Evolutionary conservation across 2,329 filamentous ascomycete species (phyloP).

Genomic region (Aspergillus jensenii): DNA sequence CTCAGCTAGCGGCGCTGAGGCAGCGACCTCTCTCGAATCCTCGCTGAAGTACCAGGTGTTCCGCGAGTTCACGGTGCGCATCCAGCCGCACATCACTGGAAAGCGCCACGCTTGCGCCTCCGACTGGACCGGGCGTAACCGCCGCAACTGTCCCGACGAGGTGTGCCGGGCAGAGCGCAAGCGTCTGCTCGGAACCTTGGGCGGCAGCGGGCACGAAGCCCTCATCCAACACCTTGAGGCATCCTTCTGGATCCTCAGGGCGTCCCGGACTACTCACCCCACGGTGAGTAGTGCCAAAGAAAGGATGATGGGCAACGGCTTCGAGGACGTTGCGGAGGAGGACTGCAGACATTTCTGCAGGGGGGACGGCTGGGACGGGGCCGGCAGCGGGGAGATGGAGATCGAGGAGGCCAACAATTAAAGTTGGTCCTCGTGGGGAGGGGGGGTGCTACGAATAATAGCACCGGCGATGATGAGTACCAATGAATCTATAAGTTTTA

Average conservation of each 20-base stretch:
- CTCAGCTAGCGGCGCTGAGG: background rate
- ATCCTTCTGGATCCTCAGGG: conserved; percentile 32
- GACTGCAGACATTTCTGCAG: conserved; percentile 30
- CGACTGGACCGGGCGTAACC: conserved; percentile 31
- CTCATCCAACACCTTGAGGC: conserved; percentile 25
- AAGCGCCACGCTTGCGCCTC: conserved; percentile 32
- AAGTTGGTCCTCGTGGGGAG: background rate
- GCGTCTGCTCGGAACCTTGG: conserved; percentile 17
- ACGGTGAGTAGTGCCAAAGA: conserved; percentile 17
- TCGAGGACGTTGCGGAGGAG: conserved; percentile 22
- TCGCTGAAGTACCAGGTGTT: conserved; percentile 26
- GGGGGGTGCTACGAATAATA: background rate
- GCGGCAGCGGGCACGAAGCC: conserved; percentile 17
- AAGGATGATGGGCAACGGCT: conserved; percentile 31
- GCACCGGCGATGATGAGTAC: background rate
- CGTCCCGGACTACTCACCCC: conserved; percentile 32
- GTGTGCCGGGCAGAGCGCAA: conserved; percentile 25
- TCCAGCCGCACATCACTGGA: conserved; percentile 18
- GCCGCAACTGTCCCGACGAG: conserved; percentile 26
- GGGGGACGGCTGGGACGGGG: conserved; percentile 36
- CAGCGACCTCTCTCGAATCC: conserved; percentile 14
- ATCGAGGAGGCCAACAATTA: conserved; percentile 26
- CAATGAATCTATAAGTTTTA: background rate
- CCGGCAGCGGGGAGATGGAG: conserved; percentile 30
- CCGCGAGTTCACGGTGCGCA: conserved; percentile 21